A percentile compares a stretch with the other conserved stretches of the same genome.
Evolutionary conservation across 2,329 filamentous ascomycete genomes (phyloP).

Genomic region (Talaromyces sp.): DNA sequence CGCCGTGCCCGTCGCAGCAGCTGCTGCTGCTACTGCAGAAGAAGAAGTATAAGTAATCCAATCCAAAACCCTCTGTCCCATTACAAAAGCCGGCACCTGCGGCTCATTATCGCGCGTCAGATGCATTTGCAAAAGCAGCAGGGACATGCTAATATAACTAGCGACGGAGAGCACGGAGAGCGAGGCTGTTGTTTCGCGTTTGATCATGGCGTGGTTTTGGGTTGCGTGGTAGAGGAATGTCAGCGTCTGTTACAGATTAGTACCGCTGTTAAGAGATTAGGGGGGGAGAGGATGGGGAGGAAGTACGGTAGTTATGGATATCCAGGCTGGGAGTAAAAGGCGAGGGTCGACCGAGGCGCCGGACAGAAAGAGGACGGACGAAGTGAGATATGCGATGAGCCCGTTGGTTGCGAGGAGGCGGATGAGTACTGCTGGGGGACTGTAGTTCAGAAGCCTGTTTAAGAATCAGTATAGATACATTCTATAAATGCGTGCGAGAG

Average conservation of each 20-base stretch:
- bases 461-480: slow-evolving; percentile 4
- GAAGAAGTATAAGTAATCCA: slow-evolving; percentile 21
- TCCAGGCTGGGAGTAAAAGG: slow-evolving; percentile 71
- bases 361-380: slow-evolving; percentile 64
- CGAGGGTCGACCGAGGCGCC: slow-evolving; percentile 67
- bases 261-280: not conserved
- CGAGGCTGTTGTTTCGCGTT: slow-evolving; percentile 73
- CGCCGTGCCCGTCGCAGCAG: slow-evolving; percentile 14
- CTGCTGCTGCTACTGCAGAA: slow-evolving; percentile 10
- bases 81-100: slow-evolving; percentile 53
- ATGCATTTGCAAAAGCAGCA: slow-evolving; percentile 64
- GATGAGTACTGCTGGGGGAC: slow-evolving; percentile 70
- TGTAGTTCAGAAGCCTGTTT: slow-evolving; percentile 74
- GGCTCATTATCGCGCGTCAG: slow-evolving; percentile 58
- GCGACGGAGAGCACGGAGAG: slow-evolving; percentile 72
- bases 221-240: slow-evolving; percentile 73
- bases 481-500: not conserved
- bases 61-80: slow-evolving; percentile 42
- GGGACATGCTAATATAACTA: slow-evolving; percentile 71
- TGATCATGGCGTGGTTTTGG: slow-evolving; percentile 73
- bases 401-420: slow-evolving; percentile 71
- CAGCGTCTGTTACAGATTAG: slow-evolving; percentile 50
- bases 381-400: slow-evolving; percentile 70
- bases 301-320: slow-evolving; percentile 67
- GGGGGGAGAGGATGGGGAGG: not conserved